phyloP scores from a whole-genome alignment of 2,329 filamentous ascomycete genomes.

The Beauveria asiatica region DNA sequence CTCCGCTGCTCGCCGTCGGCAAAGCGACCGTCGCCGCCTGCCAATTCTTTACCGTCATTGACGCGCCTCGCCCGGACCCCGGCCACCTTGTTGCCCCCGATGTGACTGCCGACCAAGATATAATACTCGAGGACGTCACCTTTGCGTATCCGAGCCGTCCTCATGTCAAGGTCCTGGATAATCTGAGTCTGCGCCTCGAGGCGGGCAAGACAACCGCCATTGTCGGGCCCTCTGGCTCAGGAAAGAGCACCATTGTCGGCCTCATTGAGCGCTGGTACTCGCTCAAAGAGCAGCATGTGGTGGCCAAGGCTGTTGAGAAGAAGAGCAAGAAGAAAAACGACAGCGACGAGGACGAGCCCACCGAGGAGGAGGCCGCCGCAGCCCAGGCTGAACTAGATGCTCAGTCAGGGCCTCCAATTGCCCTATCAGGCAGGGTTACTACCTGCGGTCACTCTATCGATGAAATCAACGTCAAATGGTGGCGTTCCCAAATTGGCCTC shows the following conservation, averaged over 20 bases:
- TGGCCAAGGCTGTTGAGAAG: slow-evolving; percentile 31
- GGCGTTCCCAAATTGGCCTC: slow-evolving; percentile 52
- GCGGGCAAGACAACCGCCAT: slow-evolving; percentile 64
- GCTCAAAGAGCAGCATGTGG: slow-evolving; percentile 43
- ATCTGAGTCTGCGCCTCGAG: slow-evolving; percentile 48
- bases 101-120: slow-evolving; percentile 30
- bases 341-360: slow-evolving; percentile 19
- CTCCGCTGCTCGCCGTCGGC: slow-evolving; percentile 48
- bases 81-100: slow-evolving; percentile 29
- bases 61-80: slow-evolving; percentile 32
- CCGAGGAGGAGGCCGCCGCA: slow-evolving; percentile 22
- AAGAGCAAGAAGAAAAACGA: slow-evolving; percentile 25
- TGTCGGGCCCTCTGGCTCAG: slow-evolving; percentile 63
- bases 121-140: slow-evolving; percentile 51
- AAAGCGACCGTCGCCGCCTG: slow-evolving; percentile 50
- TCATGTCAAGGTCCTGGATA: slow-evolving; percentile 54
- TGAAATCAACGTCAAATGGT: slow-evolving; percentile 55
- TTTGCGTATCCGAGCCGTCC: slow-evolving; percentile 65
- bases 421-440: slow-evolving; percentile 38
- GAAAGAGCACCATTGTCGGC: slow-evolving; percentile 67
- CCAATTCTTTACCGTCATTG: slow-evolving; percentile 48
- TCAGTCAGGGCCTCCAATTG: slow-evolving; percentile 33
- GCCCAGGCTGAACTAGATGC: slow-evolving; percentile 21
- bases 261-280: slow-evolving; percentile 67
- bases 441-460: slow-evolving; percentile 46